Evolutionary conservation across 495 filamentous ascomycete species (phyloP), one percentile per base, ranked within the genome.

Genomic region (Lepraria neglecta): DNA sequence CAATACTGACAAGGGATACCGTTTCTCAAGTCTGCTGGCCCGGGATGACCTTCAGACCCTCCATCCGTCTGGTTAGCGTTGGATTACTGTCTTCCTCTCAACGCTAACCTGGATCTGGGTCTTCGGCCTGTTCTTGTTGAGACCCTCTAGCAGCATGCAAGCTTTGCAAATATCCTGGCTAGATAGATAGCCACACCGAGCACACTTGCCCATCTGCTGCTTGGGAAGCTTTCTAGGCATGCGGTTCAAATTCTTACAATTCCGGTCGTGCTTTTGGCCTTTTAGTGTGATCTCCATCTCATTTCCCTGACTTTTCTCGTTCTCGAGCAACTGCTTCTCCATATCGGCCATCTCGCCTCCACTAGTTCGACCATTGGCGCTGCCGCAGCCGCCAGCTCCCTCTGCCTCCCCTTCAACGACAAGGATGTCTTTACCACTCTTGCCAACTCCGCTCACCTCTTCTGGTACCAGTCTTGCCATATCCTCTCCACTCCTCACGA

Each of bases 141-240:
- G 72, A 0, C 89, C 89, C 64, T 97, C 92, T 14, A 98, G 81
- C 19, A 98, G 77, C 60, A 82, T 85, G 74, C 94, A 98, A 1
- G 94, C 94, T 73, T 98, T 95, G 74, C 94, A 98, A 46, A 96
- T 82, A n/a, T 81, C 79, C 72, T 97, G 94, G 69, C 91, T 96
- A 0, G 92, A 96, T 70, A 98, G 87, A 69, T 98, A 98, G 12
- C 94, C 94, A 66, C 94, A 98, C 31, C 83, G 85, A 67, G 82
- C 84, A 69, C 94, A 98, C 65, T 84, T 87, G 6, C 91, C 87
- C 60, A 96, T 78, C n/a, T 82, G 84, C 72, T 97, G 94, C 60
- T 72, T 74, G 35, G 80, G 76, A 19, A 82, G 59, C 57, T 74
- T 75, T 56, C 73, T 79, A 33, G 64, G 31, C 30, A 35, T 59